These are phyloP conservation scores for Eucalyptus marginata DNA, from an alignment of 345 rosid species.

Conservation along the genomic window DNA sequence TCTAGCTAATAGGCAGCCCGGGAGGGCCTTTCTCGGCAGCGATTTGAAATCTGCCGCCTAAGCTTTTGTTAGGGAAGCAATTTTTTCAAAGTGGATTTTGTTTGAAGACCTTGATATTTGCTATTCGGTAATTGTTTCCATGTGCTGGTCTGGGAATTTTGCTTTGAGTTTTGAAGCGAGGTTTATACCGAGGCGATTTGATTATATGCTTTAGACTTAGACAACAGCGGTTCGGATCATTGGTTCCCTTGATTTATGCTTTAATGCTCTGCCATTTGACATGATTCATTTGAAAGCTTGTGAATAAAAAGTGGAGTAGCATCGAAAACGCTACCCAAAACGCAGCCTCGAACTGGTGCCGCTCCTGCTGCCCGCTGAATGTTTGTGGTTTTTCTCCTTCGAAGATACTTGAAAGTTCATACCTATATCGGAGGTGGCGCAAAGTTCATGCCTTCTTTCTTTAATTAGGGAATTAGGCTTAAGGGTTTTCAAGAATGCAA, in stretches of 20 bases:
- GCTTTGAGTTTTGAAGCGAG: not conserved
- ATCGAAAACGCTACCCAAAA: not conserved
- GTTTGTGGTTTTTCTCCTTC: not conserved
- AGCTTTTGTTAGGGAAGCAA: not conserved
- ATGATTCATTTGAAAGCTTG: not conserved
- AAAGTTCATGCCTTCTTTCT: not conserved
- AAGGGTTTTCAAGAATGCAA: not conserved
- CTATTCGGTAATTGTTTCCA: not conserved
- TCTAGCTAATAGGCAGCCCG: conserved; percentile 2
- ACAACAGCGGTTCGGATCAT: not conserved
- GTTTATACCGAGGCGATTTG: not conserved
- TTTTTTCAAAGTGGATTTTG: not conserved
- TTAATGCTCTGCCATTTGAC: not conserved
- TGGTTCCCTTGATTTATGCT: not conserved
- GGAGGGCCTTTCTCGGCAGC: not conserved
- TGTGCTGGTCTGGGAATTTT: not conserved
- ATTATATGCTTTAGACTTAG: not conserved
- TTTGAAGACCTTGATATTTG: not conserved
- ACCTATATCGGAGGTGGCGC: not conserved
- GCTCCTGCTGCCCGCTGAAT: not conserved
- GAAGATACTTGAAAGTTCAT: not conserved
- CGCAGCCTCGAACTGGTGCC: not conserved
- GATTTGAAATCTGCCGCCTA: not conserved
- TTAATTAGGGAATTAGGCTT: not conserved
- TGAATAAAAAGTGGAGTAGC: not conserved